Evolutionary conservation across 1,284 basidiomycete species (phyloP).

Genomic region (Cutaneotrichosporon sp.): DNA sequence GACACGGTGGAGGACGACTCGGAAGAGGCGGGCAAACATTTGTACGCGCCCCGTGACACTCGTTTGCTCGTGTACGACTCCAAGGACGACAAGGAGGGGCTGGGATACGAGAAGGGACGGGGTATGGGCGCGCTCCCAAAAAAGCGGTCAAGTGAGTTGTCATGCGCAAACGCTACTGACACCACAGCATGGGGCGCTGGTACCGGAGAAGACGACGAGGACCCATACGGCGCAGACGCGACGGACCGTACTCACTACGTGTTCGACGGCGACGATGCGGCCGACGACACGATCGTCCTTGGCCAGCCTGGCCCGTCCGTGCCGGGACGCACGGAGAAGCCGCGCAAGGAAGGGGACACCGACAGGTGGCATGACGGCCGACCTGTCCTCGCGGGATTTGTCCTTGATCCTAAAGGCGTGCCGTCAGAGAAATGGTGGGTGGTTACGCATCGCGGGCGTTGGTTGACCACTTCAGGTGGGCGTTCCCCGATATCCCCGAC

Average conservation of each 20-base stretch:
- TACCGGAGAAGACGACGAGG: conserved; percentile 79
- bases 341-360: background rate
- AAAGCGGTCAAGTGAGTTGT: conserved; percentile 22
- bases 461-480: conserved; percentile 57
- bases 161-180: background rate
- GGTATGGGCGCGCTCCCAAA: conserved; percentile 52
- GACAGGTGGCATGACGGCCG: conserved; percentile 66
- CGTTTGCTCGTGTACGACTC: conserved; percentile 58
- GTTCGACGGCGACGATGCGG: conserved; percentile 61
- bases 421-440: conserved; percentile 67
- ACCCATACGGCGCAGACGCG: conserved; percentile 62
- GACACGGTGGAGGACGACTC: conserved; percentile 50
- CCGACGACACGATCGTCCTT: conserved; percentile 55
- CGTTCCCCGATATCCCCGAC: conserved; percentile 67
- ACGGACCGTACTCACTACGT: conserved; percentile 52
- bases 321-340: background rate
- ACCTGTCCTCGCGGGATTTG: conserved; percentile 68
- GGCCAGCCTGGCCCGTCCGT: conserved; percentile 10
- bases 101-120: conserved; percentile 67
- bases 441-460: background rate
- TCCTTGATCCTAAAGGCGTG: conserved; percentile 62
- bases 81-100: conserved; percentile 70
- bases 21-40: conserved; percentile 75
- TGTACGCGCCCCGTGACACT: conserved; percentile 77
- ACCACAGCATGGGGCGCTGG: conserved; percentile 34